Conservation (phyloP, 345 rosid genomes). For the Bruguiera sexangula region DNA sequence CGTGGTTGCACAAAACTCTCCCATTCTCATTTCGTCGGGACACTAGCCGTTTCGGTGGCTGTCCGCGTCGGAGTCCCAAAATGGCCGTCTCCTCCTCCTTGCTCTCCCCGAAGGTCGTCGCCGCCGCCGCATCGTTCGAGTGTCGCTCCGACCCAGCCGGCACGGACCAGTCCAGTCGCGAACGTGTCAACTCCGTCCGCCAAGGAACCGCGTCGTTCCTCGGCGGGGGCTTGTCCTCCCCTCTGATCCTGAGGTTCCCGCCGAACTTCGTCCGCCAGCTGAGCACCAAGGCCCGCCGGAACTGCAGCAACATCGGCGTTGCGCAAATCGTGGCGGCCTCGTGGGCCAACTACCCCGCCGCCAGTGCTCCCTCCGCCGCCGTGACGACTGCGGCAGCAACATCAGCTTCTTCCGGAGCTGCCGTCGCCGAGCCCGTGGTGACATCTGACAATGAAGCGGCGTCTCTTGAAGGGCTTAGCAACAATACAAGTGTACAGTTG, state of each 20-base stretch:
- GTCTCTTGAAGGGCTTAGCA: conserved; percentile 15
- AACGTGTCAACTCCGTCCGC: conserved; percentile 18
- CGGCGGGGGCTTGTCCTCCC: conserved; percentile 46
- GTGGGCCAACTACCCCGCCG: conserved; percentile 66
- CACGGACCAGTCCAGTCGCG: conserved; percentile 19
- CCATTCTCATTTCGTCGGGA: too few species aligned
- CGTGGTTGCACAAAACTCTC: too few species aligned
- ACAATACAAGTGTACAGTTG: conserved; percentile 40
- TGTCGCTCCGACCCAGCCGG: conserved; percentile 32
- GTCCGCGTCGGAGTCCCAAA: not conserved
- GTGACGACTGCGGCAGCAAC: conserved; percentile 24
- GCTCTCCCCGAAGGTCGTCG: conserved; percentile 12
- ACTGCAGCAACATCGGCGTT: conserved; percentile 98
- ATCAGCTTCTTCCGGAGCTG: conserved; percentile 37
- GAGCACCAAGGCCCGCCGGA: conserved; percentile 89
- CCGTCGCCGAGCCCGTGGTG: conserved; percentile 41
- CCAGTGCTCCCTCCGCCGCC: conserved; percentile 50
- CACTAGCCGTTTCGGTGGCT: too few species aligned
- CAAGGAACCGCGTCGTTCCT: conserved; percentile 12
- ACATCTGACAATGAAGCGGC: conserved; percentile 32
- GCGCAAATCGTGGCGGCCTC: conserved; percentile 97
- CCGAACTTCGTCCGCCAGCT: conserved; percentile 98
- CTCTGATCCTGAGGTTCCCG: conserved; percentile 79
- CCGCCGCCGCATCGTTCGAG: conserved; percentile 19
- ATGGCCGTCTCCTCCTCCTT: conserved; percentile 30